Base-by-base conservation (phyloP, 768 basidiomycete species). In the Kwoniella mangroviensis region DNA sequence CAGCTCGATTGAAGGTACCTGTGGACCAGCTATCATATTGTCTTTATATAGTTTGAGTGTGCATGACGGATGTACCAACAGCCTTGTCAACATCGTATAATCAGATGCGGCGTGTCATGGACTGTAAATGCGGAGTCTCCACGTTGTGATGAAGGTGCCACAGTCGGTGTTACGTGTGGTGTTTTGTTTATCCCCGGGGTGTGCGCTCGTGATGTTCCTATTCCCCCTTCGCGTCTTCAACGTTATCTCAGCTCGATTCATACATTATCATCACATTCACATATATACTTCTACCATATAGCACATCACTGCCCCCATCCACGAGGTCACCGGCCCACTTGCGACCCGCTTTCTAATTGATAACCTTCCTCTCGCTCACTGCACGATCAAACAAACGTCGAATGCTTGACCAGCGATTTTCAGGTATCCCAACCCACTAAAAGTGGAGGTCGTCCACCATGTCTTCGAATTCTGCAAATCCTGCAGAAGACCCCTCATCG, bases 361-460 rank as follows among this genome's bases (percentile, higher is more conserved):
- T n/a, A n/a, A n/a, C n/a, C n/a, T n/a, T n/a, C n/a, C n/a, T n/a
- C n/a, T n/a, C n/a, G n/a, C n/a, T n/a, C 34, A 34, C 34, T 7
- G 34, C 1, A 34, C 1, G 34, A 34, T 34, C 6, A 34, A 7
- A 6, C 34, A 60, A 19, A 60, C 7, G 17, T 60, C 58, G 17
- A 12, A 40, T 21, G 26, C 12, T 24, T 11, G 9, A 12, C 6
- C 19, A 42, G 6, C 21, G 40, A 43, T 22, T 15, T n/a, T 40
- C 40, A 34, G 26, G 6, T 43, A 51, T 26, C 17, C 24, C 28
- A 60, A 28, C 45, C 40, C 34, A 53, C 19, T 22, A 55, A 66
- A 61, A 68, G 78, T 79, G 78, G 78, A 79, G 78, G 78, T 79
- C 3, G 76, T 77, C 78, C 78, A 77, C 63, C 59, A 77, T 79